These are phyloP conservation scores for Wickerhamomyces rabaulensis DNA, from an alignment of 805 yeast genomes.

Conservation along the genomic window DNA sequence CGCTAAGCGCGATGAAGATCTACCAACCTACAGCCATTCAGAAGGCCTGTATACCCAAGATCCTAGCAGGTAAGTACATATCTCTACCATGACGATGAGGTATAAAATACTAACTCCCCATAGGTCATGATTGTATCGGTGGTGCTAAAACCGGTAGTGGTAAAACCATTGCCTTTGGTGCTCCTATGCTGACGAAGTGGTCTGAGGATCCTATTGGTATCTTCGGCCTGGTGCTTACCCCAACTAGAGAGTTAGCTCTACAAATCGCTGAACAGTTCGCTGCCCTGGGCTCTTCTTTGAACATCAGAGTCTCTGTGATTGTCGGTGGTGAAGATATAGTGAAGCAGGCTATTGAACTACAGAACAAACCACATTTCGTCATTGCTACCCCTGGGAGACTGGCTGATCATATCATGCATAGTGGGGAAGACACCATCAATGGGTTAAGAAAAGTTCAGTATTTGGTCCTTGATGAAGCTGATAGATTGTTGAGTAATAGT, in stretches of 20 bases:
- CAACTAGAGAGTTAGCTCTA: constrained; percentile 89
- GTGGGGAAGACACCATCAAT: constrained; percentile 82
- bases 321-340: constrained; percentile 96
- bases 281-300: constrained; percentile 87
- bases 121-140: constrained; percentile 85
- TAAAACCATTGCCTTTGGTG: constrained; percentile 95
- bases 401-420: constrained; percentile 83
- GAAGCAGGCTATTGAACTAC: constrained; percentile 78
- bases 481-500: constrained; percentile 77
- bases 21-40: constrained; percentile 84
- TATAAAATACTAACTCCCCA: neutral
- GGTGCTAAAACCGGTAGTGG: constrained; percentile 99
- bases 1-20: constrained; percentile 78
- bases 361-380: constrained; percentile 84
- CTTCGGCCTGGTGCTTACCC: constrained; percentile 84
- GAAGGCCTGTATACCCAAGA: constrained; percentile 80
- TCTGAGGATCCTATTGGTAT: constrained; percentile 93
- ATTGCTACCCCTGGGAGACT: constrained; percentile 96
- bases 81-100: neutral
- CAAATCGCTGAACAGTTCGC: constrained; percentile 96
- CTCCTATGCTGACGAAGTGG: constrained; percentile 95
- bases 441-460: constrained; percentile 77
- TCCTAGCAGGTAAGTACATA: constrained; percentile 48
- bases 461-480: constrained; percentile 94
- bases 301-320: constrained; percentile 72